These are phyloP conservation scores for Physaria fendleri DNA, from an alignment of 345 rosid genomes.

Conservation along the genomic window DNA sequence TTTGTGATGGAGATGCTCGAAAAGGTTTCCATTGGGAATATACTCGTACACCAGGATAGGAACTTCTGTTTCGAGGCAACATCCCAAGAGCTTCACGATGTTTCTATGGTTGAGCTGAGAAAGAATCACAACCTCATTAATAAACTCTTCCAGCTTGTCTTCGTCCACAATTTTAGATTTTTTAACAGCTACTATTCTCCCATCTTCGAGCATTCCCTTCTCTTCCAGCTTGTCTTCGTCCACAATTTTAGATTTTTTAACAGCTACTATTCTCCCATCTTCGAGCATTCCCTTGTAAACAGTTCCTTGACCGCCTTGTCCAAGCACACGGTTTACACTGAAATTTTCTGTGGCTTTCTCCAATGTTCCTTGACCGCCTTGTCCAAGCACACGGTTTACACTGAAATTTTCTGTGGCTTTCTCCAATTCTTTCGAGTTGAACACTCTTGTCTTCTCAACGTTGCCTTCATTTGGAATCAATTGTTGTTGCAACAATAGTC, in stretches of 20 bases:
- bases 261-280: constrained; percentile 32
- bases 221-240: constrained; percentile 39
- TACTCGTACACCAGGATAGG: constrained; percentile 43
- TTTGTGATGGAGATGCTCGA: constrained; percentile 31
- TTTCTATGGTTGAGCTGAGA: constrained; percentile 42
- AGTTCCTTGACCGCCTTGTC: constrained; percentile 39
- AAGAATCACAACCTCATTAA: constrained; percentile 41
- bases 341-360: constrained; percentile 33
- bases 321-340: constrained; percentile 27
- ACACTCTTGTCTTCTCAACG: constrained; percentile 24
- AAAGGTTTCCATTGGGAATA: constrained; percentile 29
- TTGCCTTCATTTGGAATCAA: background rate
- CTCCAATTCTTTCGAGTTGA: constrained; percentile 28
- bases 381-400: constrained; percentile 31
- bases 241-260: constrained; percentile 35
- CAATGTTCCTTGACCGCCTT: constrained; percentile 38
- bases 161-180: constrained; percentile 34
- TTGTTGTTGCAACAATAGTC: constrained; percentile 34
- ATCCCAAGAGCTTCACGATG: constrained; percentile 39
- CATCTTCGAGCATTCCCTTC: constrained; percentile 34
- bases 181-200: constrained; percentile 35
- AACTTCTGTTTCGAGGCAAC: constrained; percentile 41
- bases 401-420: constrained; percentile 31
- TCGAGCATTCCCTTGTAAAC: constrained; percentile 38
- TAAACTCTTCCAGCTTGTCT: constrained; percentile 40